phyloP scores from a whole-genome alignment of 352 stramenopile species.

The Saprolegnia parasitica region DNA sequence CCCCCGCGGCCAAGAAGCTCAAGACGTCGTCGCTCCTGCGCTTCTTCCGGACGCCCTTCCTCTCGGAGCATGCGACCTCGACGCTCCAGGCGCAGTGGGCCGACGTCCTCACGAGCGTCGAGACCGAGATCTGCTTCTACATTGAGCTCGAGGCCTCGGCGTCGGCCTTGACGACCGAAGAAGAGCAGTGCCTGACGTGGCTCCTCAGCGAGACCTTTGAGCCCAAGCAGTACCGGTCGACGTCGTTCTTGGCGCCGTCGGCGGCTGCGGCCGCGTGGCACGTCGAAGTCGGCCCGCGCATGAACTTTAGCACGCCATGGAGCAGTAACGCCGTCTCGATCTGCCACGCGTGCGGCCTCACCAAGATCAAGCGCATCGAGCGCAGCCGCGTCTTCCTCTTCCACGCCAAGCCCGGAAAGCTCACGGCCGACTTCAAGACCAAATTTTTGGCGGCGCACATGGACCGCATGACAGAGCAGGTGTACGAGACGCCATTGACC shows the following conservation, averaged over 20 bases:
- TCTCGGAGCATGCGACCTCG: constrained; percentile 59
- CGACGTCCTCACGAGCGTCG: constrained; percentile 46
- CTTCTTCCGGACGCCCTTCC: constrained; percentile 72
- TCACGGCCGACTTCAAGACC: constrained; percentile 43
- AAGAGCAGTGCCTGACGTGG: constrained; percentile 89
- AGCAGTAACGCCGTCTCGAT: constrained; percentile 98
- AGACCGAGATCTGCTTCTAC: constrained; percentile 97
- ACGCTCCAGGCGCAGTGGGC: constrained; percentile 46
- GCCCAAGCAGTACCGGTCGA: constrained; percentile 46
- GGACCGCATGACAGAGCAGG: constrained; percentile 97
- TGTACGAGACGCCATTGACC: constrained; percentile 87
- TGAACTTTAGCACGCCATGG: constrained; percentile 98
- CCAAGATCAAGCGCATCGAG: constrained; percentile 90
- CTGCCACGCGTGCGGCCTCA: constrained; percentile 91
- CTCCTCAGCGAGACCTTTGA: constrained; percentile 97
- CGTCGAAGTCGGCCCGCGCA: constrained; percentile 96
- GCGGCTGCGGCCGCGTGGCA: constrained; percentile 49
- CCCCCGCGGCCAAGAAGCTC: constrained; percentile 56
- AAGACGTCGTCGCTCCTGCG: constrained; percentile 55
- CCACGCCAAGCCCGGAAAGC: constrained; percentile 38
- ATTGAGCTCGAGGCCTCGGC: constrained; percentile 67
- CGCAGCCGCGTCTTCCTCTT: constrained; percentile 90
- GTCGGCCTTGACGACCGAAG: constrained; percentile 38
- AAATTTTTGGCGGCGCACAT: constrained; percentile 73
- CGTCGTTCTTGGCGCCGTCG: constrained; percentile 18